These are phyloP conservation scores for Trametes sanguinea DNA, from an alignment of 768 basidiomycete species.

Conservation along the genomic window DNA sequence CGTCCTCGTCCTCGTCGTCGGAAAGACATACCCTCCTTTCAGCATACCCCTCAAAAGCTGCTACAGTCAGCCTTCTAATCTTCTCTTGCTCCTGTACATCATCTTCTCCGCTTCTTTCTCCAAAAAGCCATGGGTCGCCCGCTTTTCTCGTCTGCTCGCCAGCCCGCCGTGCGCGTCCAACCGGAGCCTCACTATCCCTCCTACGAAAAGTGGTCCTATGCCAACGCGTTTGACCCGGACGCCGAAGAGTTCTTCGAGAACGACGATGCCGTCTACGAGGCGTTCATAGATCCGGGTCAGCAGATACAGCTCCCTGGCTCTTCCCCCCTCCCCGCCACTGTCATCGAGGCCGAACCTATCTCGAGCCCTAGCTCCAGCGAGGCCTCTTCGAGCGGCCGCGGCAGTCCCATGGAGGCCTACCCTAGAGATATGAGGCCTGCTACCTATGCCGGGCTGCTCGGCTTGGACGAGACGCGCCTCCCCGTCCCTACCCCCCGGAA, in stretches of 20 bases:
- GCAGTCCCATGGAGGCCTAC: conserved; percentile 50
- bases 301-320: conserved; percentile 16
- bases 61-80: conserved; percentile 18
- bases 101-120: neutral
- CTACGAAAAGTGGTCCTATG: conserved; percentile 63
- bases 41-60: conserved; percentile 27
- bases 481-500: conserved; percentile 6
- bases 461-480: conserved; percentile 1
- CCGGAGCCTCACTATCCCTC: conserved; percentile 21
- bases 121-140: conserved; percentile 26
- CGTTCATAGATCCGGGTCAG: conserved; percentile 47
- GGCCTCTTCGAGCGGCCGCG: conserved; percentile 46
- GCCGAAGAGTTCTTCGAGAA: conserved; percentile 72
- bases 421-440: conserved; percentile 38
- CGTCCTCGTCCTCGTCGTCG: neutral
- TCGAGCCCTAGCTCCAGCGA: conserved; percentile 40
- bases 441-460: neutral
- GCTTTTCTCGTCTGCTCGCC: conserved; percentile 21
- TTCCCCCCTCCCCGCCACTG: neutral
- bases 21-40: conserved; percentile 15
- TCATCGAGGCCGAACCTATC: conserved; percentile 27
- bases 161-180: conserved; percentile 27
- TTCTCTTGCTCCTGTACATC: conserved; percentile 18
- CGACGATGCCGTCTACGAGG: conserved; percentile 64
- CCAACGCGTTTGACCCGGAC: conserved; percentile 76